Conservation (phyloP, 2,329 filamentous ascomycete genomes). For the Mariannaea elegans region DNA sequence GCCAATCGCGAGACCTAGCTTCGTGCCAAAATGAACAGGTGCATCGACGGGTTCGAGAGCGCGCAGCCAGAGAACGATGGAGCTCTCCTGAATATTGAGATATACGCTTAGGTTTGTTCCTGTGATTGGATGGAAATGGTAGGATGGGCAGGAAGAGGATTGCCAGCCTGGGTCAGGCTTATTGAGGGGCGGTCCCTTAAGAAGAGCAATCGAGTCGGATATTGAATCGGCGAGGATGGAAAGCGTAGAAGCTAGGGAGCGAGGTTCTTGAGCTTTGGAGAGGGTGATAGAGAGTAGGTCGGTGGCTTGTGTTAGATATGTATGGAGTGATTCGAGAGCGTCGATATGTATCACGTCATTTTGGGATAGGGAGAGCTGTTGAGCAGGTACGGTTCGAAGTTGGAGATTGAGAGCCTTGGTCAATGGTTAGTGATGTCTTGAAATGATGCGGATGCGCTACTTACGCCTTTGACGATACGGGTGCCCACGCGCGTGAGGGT, state of each 20-base stretch:
- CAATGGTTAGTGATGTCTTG: constrained; percentile 29
- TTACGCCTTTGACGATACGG: constrained; percentile 88
- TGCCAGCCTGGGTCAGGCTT: constrained; percentile 55
- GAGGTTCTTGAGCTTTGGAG: constrained; percentile 66
- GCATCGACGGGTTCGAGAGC: constrained; percentile 73
- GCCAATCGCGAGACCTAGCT: constrained; percentile 75
- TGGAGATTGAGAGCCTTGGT: constrained; percentile 78
- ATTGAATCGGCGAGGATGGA: constrained; percentile 64
- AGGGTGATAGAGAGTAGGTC: constrained; percentile 83
- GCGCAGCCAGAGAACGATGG: constrained; percentile 74
- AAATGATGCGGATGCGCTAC: constrained; percentile 36
- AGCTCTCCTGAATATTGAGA: constrained; percentile 74
- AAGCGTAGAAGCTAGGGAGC: constrained; percentile 64
- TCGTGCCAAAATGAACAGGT: constrained; percentile 69
- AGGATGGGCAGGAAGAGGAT: constrained; percentile 52
- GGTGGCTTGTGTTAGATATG: constrained; percentile 83
- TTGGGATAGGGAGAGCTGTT: constrained; percentile 59
- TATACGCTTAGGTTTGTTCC: constrained; percentile 78
- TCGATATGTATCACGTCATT: constrained; percentile 66
- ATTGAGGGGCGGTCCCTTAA: constrained; percentile 62
- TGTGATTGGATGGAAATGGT: constrained; percentile 53
- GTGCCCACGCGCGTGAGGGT: constrained; percentile 90
- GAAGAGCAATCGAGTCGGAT: constrained; percentile 58
- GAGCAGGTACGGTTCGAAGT: constrained; percentile 70
- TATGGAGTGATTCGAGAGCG: constrained; percentile 76